These are phyloP conservation scores for Vanderwaltozyma verrucispora DNA, from an alignment of 805 yeast genomes.

Conservation along the genomic window DNA sequence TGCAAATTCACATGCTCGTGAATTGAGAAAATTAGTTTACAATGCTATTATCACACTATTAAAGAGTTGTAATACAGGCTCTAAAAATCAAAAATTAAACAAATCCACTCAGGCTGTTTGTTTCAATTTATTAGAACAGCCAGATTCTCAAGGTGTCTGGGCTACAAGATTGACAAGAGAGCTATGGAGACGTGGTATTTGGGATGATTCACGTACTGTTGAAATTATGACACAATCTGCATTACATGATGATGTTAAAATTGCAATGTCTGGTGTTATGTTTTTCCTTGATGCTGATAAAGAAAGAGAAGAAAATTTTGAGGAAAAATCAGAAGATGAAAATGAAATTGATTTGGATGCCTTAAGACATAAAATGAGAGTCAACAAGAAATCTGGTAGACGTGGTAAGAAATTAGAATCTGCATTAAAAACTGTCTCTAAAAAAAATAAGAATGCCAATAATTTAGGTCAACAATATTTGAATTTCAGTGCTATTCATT, in stretches of 20 bases:
- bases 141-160: constrained; percentile 84
- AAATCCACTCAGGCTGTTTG: constrained; percentile 85
- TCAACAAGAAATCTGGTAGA: constrained; percentile 74
- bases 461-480: constrained; percentile 48
- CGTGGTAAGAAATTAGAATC: constrained; percentile 69
- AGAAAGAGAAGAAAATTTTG: constrained; percentile 59
- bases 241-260: constrained; percentile 74
- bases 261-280: constrained; percentile 78
- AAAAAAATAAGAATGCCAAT: constrained; percentile 47
- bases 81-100: constrained; percentile 83
- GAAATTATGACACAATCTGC: constrained; percentile 97
- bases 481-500: constrained; percentile 90
- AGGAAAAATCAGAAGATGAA: constrained; percentile 54
- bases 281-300: constrained; percentile 94
- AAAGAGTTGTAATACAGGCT: constrained; percentile 76
- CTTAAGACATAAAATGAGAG: constrained; percentile 68
- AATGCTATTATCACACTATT: constrained; percentile 65
- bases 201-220: constrained; percentile 97
- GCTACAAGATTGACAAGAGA: constrained; percentile 93
- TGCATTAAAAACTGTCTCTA: constrained; percentile 61
- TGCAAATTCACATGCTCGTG: constrained; percentile 60
- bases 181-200: constrained; percentile 93
- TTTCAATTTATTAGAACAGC: constrained; percentile 73
- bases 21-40: constrained; percentile 73
- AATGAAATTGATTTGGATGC: constrained; percentile 67